Conservation (phyloP, 352 stramenopile species). For the Phytophthora aleatoria region DNA sequence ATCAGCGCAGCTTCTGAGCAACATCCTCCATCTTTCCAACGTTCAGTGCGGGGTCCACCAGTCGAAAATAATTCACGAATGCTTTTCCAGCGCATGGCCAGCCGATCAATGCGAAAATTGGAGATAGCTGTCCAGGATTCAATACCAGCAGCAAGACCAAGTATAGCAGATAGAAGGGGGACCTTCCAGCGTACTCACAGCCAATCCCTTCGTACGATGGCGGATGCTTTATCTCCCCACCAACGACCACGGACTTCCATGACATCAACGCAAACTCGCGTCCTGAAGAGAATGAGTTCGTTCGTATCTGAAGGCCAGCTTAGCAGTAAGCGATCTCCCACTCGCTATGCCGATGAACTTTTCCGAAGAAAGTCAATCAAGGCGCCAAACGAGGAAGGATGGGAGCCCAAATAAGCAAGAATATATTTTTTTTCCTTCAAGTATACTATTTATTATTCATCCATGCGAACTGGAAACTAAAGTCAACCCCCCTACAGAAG, state of each 20-base stretch:
- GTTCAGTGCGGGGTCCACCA: not conserved
- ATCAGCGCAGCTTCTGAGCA: not conserved
- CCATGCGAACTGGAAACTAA: not conserved
- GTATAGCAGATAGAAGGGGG: not conserved
- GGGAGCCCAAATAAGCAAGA: slow-evolving; percentile 11
- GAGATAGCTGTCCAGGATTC: slow-evolving; percentile 13
- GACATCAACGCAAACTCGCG: slow-evolving; percentile 8
- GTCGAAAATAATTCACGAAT: slow-evolving; percentile 1
- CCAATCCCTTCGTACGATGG: slow-evolving; percentile 21
- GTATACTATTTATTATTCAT: not conserved
- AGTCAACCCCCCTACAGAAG: not conserved
- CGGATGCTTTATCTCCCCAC: slow-evolving; percentile 10
- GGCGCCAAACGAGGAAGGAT: slow-evolving; percentile 11
- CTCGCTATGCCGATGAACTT: slow-evolving; percentile 34
- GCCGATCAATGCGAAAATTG: slow-evolving; percentile 26
- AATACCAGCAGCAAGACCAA: not conserved
- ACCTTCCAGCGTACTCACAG: slow-evolving; percentile 29
- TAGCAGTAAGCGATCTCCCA: slow-evolving; percentile 23
- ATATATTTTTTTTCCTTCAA: too few relatives aligned
- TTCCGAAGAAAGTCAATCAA: slow-evolving; percentile 19
- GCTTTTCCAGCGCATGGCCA: slow-evolving; percentile 21
- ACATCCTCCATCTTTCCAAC: not conserved
- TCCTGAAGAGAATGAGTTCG: slow-evolving; percentile 31
- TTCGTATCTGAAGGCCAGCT: slow-evolving; percentile 25
- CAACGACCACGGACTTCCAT: slow-evolving; percentile 2